Percentiles rank a stretch among this genome's conserved stretches.
Conservation (phyloP, 2,329 filamentous ascomycete species). For the Sordariomycetes sp. region DNA sequence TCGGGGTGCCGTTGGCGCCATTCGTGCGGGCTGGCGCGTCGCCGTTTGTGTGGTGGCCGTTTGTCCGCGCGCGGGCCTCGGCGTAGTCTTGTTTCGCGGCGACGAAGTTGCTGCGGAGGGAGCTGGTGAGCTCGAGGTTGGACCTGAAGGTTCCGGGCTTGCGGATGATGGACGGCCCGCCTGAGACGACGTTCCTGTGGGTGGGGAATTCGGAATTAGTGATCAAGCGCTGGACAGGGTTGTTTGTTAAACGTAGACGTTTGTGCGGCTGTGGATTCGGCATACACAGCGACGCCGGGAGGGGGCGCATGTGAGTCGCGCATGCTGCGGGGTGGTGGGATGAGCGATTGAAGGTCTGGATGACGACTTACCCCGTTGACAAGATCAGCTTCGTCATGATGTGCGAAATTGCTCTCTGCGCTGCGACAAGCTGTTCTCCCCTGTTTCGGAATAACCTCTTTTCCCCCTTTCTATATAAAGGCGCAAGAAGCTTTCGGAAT, state of each 20-base stretch:
- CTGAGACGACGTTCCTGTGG: slow-evolving; percentile 64
- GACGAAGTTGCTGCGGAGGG: slow-evolving; percentile 71
- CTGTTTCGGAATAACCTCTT: background rate
- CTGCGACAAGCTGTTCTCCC: background rate
- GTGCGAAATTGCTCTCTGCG: background rate
- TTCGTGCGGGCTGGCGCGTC: slow-evolving; percentile 12
- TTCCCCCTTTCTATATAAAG: background rate
- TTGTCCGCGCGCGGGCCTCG: slow-evolving; percentile 12
- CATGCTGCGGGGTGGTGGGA: background rate
- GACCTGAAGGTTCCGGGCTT: slow-evolving; percentile 69
- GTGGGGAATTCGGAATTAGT: background rate
- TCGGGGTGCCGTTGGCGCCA: slow-evolving; percentile 1
- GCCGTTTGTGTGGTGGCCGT: slow-evolving; percentile 15
- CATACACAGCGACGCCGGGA: background rate
- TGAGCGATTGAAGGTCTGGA: background rate
- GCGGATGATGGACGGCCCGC: slow-evolving; percentile 71
- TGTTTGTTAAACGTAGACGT: background rate
- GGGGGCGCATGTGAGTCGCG: background rate
- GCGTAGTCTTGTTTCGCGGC: slow-evolving; percentile 55
- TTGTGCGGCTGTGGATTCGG: background rate
- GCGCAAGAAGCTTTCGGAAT: background rate
- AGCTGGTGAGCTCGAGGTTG: slow-evolving; percentile 84
- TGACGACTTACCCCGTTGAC: slow-evolving; percentile 61
- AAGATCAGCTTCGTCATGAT: slow-evolving; percentile 67
- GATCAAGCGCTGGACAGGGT: background rate